Conservation (phyloP, 768 basidiomycete species). For the Phanerochaete carnosa region DNA sequence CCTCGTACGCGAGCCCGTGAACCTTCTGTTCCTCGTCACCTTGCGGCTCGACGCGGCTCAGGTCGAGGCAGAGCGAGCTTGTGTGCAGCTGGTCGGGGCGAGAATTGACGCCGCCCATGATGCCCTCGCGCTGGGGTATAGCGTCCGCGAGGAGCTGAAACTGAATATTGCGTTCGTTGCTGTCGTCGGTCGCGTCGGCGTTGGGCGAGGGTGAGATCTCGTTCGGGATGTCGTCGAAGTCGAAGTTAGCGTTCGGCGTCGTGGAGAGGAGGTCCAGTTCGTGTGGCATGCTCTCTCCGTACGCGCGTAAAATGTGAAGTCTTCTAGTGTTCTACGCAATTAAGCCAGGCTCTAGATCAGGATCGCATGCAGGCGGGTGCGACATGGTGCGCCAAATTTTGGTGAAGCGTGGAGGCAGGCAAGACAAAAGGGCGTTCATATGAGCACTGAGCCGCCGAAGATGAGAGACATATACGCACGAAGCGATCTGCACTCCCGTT, state of each 20-base stretch:
- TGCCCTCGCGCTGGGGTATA: background rate
- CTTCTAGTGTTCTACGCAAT: background rate
- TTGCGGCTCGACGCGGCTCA: background rate
- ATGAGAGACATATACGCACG: background rate
- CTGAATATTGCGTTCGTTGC: background rate
- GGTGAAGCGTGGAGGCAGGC: background rate
- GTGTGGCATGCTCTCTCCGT: background rate
- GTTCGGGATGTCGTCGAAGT: background rate
- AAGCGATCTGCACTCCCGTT: background rate
- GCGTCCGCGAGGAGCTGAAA: background rate
- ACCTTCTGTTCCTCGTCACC: background rate
- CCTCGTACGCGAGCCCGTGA: constrained; percentile 19
- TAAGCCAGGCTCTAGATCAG: background rate
- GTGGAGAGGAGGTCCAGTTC: background rate
- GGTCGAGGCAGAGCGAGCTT: background rate
- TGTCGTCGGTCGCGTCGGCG: background rate
- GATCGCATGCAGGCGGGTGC: background rate
- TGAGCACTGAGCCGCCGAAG: background rate
- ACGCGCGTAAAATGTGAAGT: background rate
- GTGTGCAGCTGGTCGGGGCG: background rate
- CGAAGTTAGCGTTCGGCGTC: background rate
- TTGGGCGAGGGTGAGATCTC: background rate
- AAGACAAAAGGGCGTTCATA: background rate
- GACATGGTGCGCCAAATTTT: background rate
- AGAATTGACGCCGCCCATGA: background rate